Evolutionary conservation across 1,284 basidiomycete genomes (phyloP).

Genomic region (Neonothopanus nambi): DNA sequence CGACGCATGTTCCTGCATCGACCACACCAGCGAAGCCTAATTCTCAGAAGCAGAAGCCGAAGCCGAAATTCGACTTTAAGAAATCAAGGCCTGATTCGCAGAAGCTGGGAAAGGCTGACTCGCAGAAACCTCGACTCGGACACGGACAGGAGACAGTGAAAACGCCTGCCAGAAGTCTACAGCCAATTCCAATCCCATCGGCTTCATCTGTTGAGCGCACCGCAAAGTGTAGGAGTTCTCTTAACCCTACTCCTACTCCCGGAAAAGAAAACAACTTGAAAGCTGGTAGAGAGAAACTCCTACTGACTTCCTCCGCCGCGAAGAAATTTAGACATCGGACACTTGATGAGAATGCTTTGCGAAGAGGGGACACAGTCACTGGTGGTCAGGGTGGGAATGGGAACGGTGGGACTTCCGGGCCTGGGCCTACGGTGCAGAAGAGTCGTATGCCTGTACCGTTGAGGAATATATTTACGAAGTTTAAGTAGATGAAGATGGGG

Average conservation of each 20-base stretch:
- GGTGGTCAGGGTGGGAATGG: too few species aligned
- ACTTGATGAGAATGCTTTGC: conserved; percentile 24
- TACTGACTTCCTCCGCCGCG: too few species aligned
- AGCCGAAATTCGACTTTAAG: too few species aligned
- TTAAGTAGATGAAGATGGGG: conserved; percentile 37
- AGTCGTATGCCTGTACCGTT: conserved; percentile 47
- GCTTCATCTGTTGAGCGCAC: not conserved
- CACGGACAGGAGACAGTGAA: conserved; percentile 2
- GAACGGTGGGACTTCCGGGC: too few species aligned
- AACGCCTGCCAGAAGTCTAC: not conserved
- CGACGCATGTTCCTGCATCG: not conserved
- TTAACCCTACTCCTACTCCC: too few species aligned
- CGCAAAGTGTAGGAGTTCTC: not conserved
- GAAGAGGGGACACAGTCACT: conserved; percentile 22
- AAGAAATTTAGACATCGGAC: too few species aligned
- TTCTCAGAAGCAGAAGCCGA: not conserved
- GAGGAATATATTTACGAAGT: conserved; percentile 46
- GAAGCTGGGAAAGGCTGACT: too few species aligned
- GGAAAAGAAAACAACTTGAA: conserved; percentile 22
- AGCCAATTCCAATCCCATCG: not conserved
- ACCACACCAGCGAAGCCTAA: too few species aligned
- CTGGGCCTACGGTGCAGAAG: conserved; percentile 29
- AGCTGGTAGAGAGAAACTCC: not conserved
- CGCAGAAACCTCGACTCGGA: not conserved
- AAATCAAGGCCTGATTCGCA: too few species aligned